phyloP scores from a whole-genome alignment of 371 early-diverging fungal species.

The Mucor indicus region DNA sequence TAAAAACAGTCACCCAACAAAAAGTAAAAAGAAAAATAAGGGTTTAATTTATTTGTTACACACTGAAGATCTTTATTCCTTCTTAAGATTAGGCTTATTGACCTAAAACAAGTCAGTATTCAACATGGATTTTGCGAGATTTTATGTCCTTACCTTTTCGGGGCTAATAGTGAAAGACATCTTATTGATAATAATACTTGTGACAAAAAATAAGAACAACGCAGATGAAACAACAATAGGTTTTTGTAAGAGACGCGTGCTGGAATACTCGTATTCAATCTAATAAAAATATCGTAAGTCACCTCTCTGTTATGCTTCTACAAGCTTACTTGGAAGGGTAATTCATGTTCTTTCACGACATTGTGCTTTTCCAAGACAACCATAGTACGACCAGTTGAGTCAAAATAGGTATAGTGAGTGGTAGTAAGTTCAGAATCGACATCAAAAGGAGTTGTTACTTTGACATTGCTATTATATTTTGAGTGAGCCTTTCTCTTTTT shows the following conservation, averaged over 20 bases:
- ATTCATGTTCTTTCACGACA: slow-evolving; percentile 57
- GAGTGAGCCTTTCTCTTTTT: too few species aligned
- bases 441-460: slow-evolving; percentile 56
- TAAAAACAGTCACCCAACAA: neutral
- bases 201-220: slow-evolving; percentile 35
- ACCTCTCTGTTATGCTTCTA: too few species aligned
- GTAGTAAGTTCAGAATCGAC: slow-evolving; percentile 39
- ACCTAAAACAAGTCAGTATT: too few species aligned
- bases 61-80: slow-evolving; percentile 1
- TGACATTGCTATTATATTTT: slow-evolving; percentile 41
- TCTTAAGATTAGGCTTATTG: slow-evolving; percentile 4
- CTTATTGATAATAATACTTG: slow-evolving; percentile 40
- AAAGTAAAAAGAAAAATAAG: neutral
- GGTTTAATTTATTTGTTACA: neutral
- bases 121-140: too few species aligned
- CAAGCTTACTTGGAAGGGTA: slow-evolving; percentile 36
- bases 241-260: slow-evolving; percentile 38
- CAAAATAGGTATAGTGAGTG: slow-evolving; percentile 66
- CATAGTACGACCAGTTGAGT: slow-evolving; percentile 69
- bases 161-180: slow-evolving; percentile 40
- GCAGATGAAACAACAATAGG: slow-evolving; percentile 40
- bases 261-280: slow-evolving; percentile 46
- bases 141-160: slow-evolving; percentile 20
- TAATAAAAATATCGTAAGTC: slow-evolving; percentile 5
- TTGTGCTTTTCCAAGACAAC: slow-evolving; percentile 62